phyloP scores from a whole-genome alignment of 495 filamentous ascomycete species.

The Rostrohypoxylon terebratum region DNA sequence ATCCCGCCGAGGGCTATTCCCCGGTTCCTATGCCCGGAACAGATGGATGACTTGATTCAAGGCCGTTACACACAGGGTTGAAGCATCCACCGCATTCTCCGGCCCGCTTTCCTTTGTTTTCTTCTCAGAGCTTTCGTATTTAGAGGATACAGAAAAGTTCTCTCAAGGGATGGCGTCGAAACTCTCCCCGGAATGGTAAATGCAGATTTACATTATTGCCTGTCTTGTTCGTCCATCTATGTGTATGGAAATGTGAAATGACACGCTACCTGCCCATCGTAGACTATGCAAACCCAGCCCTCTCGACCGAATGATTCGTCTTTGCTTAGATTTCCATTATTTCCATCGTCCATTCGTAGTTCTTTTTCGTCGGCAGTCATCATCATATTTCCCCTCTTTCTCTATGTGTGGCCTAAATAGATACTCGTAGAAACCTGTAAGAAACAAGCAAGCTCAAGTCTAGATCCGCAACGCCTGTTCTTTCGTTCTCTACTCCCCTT shows the following conservation, averaged over 20 bases:
- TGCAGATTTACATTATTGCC: constrained; percentile 2
- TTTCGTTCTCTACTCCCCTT: neutral
- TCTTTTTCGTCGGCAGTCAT: constrained; percentile 12
- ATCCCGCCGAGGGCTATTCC: neutral
- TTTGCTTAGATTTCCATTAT: neutral
- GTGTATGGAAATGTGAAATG: constrained; percentile 18
- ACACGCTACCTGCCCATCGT: constrained; percentile 17
- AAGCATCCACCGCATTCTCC: neutral
- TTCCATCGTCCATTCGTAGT: neutral
- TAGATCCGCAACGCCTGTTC: constrained; percentile 10
- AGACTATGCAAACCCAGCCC: constrained; percentile 19
- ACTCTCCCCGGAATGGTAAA: neutral
- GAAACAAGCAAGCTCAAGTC: constrained; percentile 7
- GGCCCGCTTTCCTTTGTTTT: neutral
- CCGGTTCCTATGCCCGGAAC: neutral
- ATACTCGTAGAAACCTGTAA: neutral
- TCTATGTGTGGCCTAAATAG: constrained; percentile 14
- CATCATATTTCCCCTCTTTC: constrained; percentile 1
- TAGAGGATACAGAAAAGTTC: constrained; percentile 46
- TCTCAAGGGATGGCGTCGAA: neutral
- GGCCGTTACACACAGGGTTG: neutral
- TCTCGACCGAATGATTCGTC: neutral
- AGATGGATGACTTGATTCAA: neutral
- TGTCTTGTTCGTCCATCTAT: neutral
- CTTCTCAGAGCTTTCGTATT: constrained; percentile 20